Conservation (phyloP, 345 rosid genomes). For the Pistacia integerrima region DNA sequence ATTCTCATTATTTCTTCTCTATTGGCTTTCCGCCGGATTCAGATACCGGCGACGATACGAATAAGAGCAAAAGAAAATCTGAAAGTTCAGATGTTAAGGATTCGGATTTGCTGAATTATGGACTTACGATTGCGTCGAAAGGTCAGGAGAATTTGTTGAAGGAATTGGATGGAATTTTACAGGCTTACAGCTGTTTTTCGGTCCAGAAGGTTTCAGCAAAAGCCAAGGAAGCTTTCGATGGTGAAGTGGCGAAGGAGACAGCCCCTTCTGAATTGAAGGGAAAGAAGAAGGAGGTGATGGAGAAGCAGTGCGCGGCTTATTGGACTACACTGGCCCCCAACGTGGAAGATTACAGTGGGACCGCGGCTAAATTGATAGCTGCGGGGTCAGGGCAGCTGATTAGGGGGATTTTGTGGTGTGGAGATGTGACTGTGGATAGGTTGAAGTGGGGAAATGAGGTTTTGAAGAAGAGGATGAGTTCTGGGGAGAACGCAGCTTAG, state of each 20-base stretch:
- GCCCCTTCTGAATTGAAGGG: constrained; percentile 62
- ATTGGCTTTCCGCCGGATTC: constrained; percentile 42
- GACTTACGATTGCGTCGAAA: constrained; percentile 80
- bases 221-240: constrained; percentile 47
- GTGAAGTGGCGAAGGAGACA: constrained; percentile 50
- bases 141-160: constrained; percentile 69
- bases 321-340: constrained; percentile 97
- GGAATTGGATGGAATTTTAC: constrained; percentile 59
- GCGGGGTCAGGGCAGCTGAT: constrained; percentile 80
- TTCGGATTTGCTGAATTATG: constrained; percentile 61
- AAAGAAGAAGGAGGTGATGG: constrained; percentile 55
- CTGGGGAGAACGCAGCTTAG: constrained; percentile 41
- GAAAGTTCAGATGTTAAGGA: background rate
- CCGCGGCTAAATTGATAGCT: constrained; percentile 69
- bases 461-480: constrained; percentile 65
- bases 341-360: constrained; percentile 85
- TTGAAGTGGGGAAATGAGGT: constrained; percentile 79
- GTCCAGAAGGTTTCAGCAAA: constrained; percentile 57
- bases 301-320: constrained; percentile 66
- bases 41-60: constrained; percentile 23
- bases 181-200: constrained; percentile 54
- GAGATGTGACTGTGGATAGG: constrained; percentile 88
- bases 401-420: constrained; percentile 95
- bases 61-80: background rate
- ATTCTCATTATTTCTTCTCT: constrained; percentile 91